Conservation (phyloP, 1,284 basidiomycete genomes). For the Trametes versicolor region DNA sequence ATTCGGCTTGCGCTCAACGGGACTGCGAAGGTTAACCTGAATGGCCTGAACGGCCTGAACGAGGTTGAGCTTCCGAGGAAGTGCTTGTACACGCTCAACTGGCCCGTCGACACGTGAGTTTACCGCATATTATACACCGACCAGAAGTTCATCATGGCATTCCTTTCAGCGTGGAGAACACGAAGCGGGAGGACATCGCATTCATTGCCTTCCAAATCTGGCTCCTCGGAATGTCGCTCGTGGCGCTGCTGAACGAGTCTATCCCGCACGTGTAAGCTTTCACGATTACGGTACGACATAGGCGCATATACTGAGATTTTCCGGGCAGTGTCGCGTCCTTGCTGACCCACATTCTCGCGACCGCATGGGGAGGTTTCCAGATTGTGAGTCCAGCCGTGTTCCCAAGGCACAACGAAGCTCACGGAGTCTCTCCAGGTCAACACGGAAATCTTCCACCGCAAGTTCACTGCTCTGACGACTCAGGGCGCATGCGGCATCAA, state of each 20-base stretch:
- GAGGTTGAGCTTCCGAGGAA: slow-evolving; percentile 51
- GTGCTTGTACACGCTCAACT: slow-evolving; percentile 71
- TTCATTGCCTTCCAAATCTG: slow-evolving; percentile 84
- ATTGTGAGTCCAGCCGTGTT: slow-evolving; percentile 45
- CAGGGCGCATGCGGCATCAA: slow-evolving; percentile 69
- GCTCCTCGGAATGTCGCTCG: slow-evolving; percentile 82
- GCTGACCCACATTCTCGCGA: slow-evolving; percentile 76
- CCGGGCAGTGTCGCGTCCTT: slow-evolving; percentile 63
- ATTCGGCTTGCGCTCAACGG: slow-evolving; percentile 44
- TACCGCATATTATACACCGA: neutral
- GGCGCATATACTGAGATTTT: neutral
- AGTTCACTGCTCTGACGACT: slow-evolving; percentile 67
- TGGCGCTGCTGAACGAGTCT: slow-evolving; percentile 82
- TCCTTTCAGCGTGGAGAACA: slow-evolving; percentile 66
- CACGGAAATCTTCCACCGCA: slow-evolving; percentile 63
- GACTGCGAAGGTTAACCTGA: slow-evolving; percentile 49
- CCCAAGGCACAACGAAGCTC: neutral
- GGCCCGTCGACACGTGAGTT: slow-evolving; percentile 70
- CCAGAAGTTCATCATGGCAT: neutral
- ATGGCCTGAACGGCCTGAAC: slow-evolving; percentile 52
- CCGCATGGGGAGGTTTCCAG: slow-evolving; percentile 75
- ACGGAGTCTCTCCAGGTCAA: slow-evolving; percentile 27
- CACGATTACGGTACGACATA: too few relatives aligned
- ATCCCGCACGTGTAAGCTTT: slow-evolving; percentile 76
- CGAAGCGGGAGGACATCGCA: slow-evolving; percentile 79